phyloP scores from a whole-genome alignment of 164 flowering plant species.

The Vitis rupestris region DNA sequence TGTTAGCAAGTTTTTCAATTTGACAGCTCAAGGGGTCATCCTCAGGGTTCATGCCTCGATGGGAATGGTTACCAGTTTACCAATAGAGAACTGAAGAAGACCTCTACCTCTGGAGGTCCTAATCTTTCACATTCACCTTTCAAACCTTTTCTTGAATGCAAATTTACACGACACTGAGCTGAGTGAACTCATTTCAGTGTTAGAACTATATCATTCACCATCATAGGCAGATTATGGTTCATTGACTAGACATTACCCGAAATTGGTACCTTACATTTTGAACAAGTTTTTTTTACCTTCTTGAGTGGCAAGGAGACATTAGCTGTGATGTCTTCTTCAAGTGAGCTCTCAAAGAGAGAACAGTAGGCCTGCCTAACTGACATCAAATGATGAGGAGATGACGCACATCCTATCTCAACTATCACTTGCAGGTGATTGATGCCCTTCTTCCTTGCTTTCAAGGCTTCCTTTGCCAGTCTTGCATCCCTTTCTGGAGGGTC shows the following conservation, averaged over 20 bases:
- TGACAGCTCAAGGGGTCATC: background rate
- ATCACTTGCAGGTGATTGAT: constrained; percentile 40
- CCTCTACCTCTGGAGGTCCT: too few relatives aligned
- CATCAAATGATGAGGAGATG: constrained; percentile 65
- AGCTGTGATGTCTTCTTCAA: constrained; percentile 67
- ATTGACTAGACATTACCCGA: too few relatives aligned
- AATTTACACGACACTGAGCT: too few relatives aligned
- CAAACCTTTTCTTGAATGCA: too few relatives aligned
- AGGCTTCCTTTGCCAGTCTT: constrained; percentile 52
- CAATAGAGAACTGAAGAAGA: too few relatives aligned
- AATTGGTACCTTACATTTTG: background rate
- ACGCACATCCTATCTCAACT: constrained; percentile 73
- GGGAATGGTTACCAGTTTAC: background rate
- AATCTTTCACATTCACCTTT: too few relatives aligned
- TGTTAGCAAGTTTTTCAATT: too few relatives aligned
- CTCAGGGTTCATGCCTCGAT: background rate
- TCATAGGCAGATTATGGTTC: too few relatives aligned
- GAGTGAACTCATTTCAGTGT: too few relatives aligned
- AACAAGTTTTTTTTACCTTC: constrained; percentile 42
- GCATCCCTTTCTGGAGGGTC: constrained; percentile 87
- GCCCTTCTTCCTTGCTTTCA: constrained; percentile 39
- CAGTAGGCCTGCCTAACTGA: constrained; percentile 71
- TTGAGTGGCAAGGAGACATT: constrained; percentile 33
- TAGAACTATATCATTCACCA: too few relatives aligned
- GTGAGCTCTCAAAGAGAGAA: constrained; percentile 55